Conservation (phyloP, 2,329 filamentous ascomycete genomes). For the Xylaria sp. region DNA sequence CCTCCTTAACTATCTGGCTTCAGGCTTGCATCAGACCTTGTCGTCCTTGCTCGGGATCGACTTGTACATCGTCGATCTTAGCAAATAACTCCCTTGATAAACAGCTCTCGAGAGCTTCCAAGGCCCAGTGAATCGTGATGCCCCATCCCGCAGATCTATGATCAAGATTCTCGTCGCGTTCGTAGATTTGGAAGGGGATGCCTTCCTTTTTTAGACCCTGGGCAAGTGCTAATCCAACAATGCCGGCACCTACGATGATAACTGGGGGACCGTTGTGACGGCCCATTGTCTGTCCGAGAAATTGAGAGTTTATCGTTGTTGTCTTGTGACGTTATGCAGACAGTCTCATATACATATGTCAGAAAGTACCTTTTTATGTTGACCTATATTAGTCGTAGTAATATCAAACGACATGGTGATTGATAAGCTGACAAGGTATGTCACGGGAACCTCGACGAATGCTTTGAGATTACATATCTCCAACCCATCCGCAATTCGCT, state of each 20-base stretch:
- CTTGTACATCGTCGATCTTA: constrained; percentile 16
- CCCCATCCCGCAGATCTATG: constrained; percentile 20
- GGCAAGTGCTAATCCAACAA: constrained; percentile 27
- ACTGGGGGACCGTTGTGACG: background rate
- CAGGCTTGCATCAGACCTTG: constrained; percentile 12
- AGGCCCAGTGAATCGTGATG: constrained; percentile 28
- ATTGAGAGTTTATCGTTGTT: background rate
- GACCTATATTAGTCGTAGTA: background rate
- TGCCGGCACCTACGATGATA: constrained; percentile 24
- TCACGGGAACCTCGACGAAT: background rate
- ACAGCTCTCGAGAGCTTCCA: constrained; percentile 17
- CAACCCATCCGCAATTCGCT: background rate
- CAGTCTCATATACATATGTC: background rate
- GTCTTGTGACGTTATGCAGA: background rate
- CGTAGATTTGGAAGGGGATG: constrained; percentile 26
- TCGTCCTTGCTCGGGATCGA: constrained; percentile 26
- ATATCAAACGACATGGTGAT: background rate
- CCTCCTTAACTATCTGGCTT: background rate
- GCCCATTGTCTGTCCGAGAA: background rate
- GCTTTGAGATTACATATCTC: background rate
- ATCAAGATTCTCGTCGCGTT: constrained; percentile 21
- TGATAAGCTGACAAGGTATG: background rate
- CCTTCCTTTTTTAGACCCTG: constrained; percentile 25
- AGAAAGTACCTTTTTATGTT: background rate
- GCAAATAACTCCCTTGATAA: constrained; percentile 3